Percentiles rank a stretch among this genome's conserved stretches.
phyloP scores from a whole-genome alignment of 1,139 yeast species.

The Arxiozyma slooffiae region DNA sequence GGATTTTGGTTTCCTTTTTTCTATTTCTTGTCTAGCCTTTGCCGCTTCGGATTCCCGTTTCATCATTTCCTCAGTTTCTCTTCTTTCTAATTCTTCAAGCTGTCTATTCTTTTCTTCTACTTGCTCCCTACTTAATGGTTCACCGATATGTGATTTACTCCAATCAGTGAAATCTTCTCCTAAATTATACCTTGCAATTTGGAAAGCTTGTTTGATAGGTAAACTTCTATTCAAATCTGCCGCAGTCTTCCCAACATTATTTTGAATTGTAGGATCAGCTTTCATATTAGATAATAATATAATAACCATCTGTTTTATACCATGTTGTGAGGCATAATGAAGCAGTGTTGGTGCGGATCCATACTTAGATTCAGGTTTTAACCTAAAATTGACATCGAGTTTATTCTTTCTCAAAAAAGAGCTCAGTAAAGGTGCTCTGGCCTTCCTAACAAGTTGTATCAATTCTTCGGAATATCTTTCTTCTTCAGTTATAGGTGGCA shows the following conservation, averaged over 20 bases:
- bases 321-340: constrained; percentile 68
- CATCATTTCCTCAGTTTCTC: constrained; percentile 26
- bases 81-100: constrained; percentile 36
- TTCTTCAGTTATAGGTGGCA: constrained; percentile 19
- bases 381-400: constrained; percentile 40
- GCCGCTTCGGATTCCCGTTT: constrained; percentile 29
- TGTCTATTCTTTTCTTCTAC: constrained; percentile 38
- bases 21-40: constrained; percentile 21
- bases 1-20: constrained; percentile 19
- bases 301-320: constrained; percentile 57
- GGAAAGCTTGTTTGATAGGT: constrained; percentile 49
- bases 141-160: constrained; percentile 57
- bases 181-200: constrained; percentile 51
- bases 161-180: constrained; percentile 70
- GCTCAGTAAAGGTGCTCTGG: constrained; percentile 67
- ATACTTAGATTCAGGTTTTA: constrained; percentile 49
- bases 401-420: constrained; percentile 52
- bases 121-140: constrained; percentile 54
- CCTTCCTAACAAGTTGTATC: constrained; percentile 50
- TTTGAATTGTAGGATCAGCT: constrained; percentile 57
- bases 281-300: constrained; percentile 54
- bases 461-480: constrained; percentile 47
- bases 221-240: constrained; percentile 44
- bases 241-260: constrained; percentile 52
- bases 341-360: constrained; percentile 59